Evolutionary conservation across 2,329 filamentous ascomycete species (phyloP), one percentile per base, ranked within the genome.

Genomic region (Emmonsia crescens): DNA sequence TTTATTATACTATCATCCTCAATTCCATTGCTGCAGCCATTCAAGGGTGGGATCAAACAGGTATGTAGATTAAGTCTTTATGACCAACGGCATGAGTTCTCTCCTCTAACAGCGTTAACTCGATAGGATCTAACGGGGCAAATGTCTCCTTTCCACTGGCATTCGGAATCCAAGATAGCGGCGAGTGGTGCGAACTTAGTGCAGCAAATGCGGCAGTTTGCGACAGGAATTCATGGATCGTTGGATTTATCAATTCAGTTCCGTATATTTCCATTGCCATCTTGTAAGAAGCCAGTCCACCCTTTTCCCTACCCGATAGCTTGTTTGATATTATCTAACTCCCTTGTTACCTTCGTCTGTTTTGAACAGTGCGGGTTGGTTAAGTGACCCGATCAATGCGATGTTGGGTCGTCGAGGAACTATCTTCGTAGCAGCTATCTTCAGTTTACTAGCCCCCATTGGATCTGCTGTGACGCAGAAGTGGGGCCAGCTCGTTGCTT

Each of bases 371-470:
- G 84, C 84, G 8, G 85, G 83, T 69, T 88, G 85, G 86, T 73
- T 87, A 12, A 86, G 85, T 1, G 86, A 89, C 64, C 84, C 85
- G 0, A 67, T 84, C 19, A 88, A 88, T 67, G 75, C 82, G 31
- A 72, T 74, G 9, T 65, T 85, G 27, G 85, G 84, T 36, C 84
- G 85, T 46, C 82, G 85, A 60, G 83, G 85, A 12, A 82, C 83
- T 52, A 88, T 89, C 64, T 88, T 87, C 70, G 70, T 86, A 51
- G 80, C 81, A 6, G 83, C 82, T 10, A 74, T 86, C 66, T 85
- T 88, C 70, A 87, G 82, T 69, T 76, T 89, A 40, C 80, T 88
- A 70, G 80, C 87, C 1, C 84, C 87, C 1, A 83, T 91, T 64
- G 87, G 85, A 24, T 85, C 82, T 60, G 88, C 79, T 0, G 67